Evolutionary conservation across 306 rosid genomes (phyloP).

Genomic region (Clitoria ternatea): DNA sequence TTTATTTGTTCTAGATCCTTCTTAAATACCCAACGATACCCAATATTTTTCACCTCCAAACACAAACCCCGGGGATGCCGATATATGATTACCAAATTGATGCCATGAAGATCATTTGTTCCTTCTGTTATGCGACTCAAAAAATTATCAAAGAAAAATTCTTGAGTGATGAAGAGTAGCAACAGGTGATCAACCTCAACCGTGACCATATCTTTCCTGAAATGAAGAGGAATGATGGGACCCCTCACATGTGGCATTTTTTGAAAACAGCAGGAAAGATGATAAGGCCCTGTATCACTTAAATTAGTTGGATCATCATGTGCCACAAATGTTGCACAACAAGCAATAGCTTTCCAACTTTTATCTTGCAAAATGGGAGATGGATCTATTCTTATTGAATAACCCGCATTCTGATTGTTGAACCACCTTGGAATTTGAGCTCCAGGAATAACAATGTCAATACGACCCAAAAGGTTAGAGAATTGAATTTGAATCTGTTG

Average conservation of each 20-base stretch:
- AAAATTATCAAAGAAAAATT: not conserved
- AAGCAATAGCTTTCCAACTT: not conserved
- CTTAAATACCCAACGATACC: not conserved
- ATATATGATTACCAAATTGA: not conserved
- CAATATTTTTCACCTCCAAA: not conserved
- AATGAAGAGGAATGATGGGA: not conserved
- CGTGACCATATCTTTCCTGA: not conserved
- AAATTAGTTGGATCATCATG: not conserved
- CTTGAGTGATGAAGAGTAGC: not conserved
- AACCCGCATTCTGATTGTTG: not conserved
- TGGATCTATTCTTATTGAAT: not conserved
- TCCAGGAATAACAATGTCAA: not conserved
- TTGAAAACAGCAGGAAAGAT: too few relatives aligned
- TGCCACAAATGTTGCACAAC: not conserved
- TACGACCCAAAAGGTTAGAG: accelerated
- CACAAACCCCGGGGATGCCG: not conserved
- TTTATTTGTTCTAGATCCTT: not conserved
- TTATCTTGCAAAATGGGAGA: not conserved
- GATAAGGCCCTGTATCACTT: not conserved
- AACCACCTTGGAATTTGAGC: constrained; percentile 1
- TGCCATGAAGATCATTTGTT: not conserved
- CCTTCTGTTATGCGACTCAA: not conserved
- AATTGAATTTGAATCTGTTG: not conserved
- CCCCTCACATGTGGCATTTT: too few relatives aligned
- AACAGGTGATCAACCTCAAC: not conserved